Conservation (phyloP, 176 grass and related monocot genomes). For the Rhynchospora pubera region DNA sequence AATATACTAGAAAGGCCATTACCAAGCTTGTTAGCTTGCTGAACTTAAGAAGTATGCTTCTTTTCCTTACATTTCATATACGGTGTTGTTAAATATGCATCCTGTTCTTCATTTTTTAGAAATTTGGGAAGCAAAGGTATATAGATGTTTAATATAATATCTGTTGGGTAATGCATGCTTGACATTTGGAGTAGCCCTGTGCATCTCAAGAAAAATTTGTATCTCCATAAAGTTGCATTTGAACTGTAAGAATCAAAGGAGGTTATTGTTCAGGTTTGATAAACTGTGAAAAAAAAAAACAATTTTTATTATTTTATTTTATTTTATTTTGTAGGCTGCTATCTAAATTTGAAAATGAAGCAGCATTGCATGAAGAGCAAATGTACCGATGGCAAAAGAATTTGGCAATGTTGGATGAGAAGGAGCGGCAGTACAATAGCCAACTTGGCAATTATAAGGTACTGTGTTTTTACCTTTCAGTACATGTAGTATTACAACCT, state of each 20-base stretch:
- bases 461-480: not conserved
- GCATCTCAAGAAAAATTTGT: not conserved
- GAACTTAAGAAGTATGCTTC: slow-evolving; percentile 80
- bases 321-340: slow-evolving; percentile 54
- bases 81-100: not conserved
- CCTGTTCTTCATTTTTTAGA: not conserved
- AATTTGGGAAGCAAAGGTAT: not conserved
- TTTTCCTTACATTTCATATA: slow-evolving; percentile 16
- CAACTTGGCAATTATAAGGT: slow-evolving; percentile 97
- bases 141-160: not conserved
- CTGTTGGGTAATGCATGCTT: not conserved
- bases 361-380: slow-evolving; percentile 78
- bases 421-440: slow-evolving; percentile 83
- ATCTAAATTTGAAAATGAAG: slow-evolving; percentile 91
- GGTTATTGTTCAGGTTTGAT: not conserved
- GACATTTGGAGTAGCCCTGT: not conserved
- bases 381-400: slow-evolving; percentile 85
- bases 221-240: not conserved
- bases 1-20: slow-evolving; percentile 94
- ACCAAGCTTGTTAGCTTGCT: slow-evolving; percentile 77
- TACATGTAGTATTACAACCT: not conserved
- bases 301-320: slow-evolving; percentile 8
- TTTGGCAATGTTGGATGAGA: slow-evolving; percentile 88
- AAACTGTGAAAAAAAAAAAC: not conserved
- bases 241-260: not conserved